Percentiles rank a stretch among this genome's conserved stretches.
phyloP scores from a whole-genome alignment of 2,329 filamentous ascomycete genomes.

The Aspergillus thermomutatus region DNA sequence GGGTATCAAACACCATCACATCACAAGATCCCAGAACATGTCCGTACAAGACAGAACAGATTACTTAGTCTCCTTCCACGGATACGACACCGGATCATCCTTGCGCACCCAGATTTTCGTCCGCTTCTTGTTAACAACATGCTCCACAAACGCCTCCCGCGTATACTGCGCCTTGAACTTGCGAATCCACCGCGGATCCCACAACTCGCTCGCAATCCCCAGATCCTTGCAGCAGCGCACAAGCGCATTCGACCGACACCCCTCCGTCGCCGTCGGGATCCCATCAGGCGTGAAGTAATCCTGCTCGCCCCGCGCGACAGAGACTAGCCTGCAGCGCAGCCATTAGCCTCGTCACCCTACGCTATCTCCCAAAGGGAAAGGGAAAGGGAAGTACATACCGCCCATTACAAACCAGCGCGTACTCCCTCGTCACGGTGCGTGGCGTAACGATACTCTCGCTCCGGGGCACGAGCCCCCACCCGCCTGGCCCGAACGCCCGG shows the following conservation, averaged over 20 bases:
- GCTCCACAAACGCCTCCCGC: conserved; percentile 85
- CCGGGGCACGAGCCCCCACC: conserved; percentile 88
- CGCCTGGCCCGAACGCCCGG: conserved; percentile 85
- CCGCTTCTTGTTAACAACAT: conserved; percentile 80
- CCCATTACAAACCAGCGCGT: conserved; percentile 83
- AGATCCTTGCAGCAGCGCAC: conserved; percentile 99
- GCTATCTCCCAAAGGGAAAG: neutral
- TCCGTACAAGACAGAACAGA: too few species aligned
- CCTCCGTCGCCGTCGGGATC: conserved; percentile 91
- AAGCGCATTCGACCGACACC: conserved; percentile 94
- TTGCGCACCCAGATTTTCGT: conserved; percentile 83
- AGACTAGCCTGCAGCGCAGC: conserved; percentile 66
- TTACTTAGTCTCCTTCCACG: conserved; percentile 52
- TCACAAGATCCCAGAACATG: neutral
- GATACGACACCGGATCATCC: conserved; percentile 69
- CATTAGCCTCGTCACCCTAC: too few species aligned
- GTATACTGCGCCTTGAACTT: conserved; percentile 72
- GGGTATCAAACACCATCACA: neutral
- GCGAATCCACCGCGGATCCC: conserved; percentile 90
- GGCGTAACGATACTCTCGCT: conserved; percentile 82
- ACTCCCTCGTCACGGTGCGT: conserved; percentile 81
- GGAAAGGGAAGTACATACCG: conserved; percentile 54
- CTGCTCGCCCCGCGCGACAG: conserved; percentile 90
- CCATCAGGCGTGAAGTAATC: conserved; percentile 86
- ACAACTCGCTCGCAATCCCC: conserved; percentile 89